Evolutionary conservation across 305 asterid species (phyloP).

Genomic region (Withania somnifera): DNA sequence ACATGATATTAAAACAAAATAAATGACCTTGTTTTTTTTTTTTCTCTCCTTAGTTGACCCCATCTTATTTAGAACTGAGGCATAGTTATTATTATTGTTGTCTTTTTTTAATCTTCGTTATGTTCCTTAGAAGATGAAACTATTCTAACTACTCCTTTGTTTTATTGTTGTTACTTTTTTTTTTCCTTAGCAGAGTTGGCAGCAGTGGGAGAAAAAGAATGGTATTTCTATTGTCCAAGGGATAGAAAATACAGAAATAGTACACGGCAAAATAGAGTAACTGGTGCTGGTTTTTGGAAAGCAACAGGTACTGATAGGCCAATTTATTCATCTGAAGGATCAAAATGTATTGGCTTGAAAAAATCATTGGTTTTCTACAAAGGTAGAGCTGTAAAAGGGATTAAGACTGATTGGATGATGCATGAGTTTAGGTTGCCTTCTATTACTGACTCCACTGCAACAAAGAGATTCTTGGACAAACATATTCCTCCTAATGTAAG

Average conservation of each 20-base stretch:
- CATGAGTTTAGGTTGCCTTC: slow-evolving; percentile 78
- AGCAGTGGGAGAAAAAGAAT: slow-evolving; percentile 63
- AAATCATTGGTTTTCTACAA: slow-evolving; percentile 79
- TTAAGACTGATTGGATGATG: slow-evolving; percentile 94
- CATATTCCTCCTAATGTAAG: slow-evolving; percentile 57
- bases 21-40: no score
- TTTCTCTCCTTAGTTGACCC: background rate
- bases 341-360: slow-evolving; percentile 74
- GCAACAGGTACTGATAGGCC: slow-evolving; percentile 87
- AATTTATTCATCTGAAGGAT: slow-evolving; percentile 50
- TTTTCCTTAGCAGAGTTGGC: slow-evolving; percentile 48
- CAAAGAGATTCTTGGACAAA: slow-evolving; percentile 43
- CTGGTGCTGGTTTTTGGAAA: slow-evolving; percentile 83
- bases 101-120: no score
- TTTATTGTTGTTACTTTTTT: no score
- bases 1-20: no score
- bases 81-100: no score
- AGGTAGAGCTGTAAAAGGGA: slow-evolving; percentile 81
- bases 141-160: background rate
- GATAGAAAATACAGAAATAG: slow-evolving; percentile 76
- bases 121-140: background rate
- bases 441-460: slow-evolving; percentile 13
- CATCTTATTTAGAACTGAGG: no score
- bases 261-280: slow-evolving; percentile 66
- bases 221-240: slow-evolving; percentile 84